Conservation (phyloP, 1,139 yeast species). For the Geotrichum australiense region DNA sequence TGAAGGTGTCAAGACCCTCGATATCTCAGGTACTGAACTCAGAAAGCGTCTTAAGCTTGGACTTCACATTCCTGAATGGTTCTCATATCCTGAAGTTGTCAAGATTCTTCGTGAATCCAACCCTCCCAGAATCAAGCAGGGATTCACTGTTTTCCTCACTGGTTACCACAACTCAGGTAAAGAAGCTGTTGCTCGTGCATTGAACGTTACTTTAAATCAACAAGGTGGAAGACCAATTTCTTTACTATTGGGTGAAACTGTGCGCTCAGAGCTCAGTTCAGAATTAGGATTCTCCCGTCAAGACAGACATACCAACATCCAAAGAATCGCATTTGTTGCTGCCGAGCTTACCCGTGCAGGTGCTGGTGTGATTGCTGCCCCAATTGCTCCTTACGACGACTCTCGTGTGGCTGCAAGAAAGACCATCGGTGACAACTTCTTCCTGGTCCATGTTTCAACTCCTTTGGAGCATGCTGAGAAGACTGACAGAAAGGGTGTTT, state of each 20-base stretch:
- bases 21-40: conserved; percentile 92
- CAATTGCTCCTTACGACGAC: conserved; percentile 43
- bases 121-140: conserved; percentile 87
- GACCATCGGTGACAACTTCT: conserved; percentile 39
- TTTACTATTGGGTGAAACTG: conserved; percentile 48
- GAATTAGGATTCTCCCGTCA: conserved; percentile 39
- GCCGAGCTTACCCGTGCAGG: conserved; percentile 86
- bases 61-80: conserved; percentile 89
- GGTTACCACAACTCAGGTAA: conserved; percentile 53
- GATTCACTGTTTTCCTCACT: conserved; percentile 64
- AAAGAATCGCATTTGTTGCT: conserved; percentile 53
- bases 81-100: conserved; percentile 94
- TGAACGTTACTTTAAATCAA: conserved; percentile 87
- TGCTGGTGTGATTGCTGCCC: conserved; percentile 75
- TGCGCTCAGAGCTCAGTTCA: conserved; percentile 39
- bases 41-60: conserved; percentile 85
- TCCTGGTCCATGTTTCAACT: conserved; percentile 45
- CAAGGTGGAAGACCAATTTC: conserved; percentile 83
- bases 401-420: conserved; percentile 37
- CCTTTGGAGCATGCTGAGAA: conserved; percentile 41
- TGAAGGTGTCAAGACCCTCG: conserved; percentile 71
- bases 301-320: conserved; percentile 39
- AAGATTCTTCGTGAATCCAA: conserved; percentile 83
- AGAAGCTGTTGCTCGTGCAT: conserved; percentile 70
- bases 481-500: conserved; percentile 45